Percentiles rank a stretch among this genome's conserved stretches.
Evolutionary conservation across 2,329 filamentous ascomycete species (phyloP).

Genomic region (Colletotrichum viniferum): DNA sequence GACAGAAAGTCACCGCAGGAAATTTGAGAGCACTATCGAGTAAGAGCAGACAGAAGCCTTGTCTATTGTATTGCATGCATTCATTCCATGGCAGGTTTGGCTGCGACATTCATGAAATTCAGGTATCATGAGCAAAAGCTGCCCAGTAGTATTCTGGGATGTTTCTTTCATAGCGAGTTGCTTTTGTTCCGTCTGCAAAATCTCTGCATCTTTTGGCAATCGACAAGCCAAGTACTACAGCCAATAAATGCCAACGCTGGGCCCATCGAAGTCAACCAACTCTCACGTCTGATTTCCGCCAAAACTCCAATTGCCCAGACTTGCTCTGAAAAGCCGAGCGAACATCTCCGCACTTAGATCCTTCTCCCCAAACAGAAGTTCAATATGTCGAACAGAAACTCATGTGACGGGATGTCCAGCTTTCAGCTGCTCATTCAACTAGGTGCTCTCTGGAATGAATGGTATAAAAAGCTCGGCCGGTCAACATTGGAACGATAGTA

Average conservation of each 20-base stretch:
- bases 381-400: not conserved
- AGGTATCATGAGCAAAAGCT: not conserved
- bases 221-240: slow-evolving; percentile 4
- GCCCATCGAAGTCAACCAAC: not conserved
- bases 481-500: not conserved
- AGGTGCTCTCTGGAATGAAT: not conserved
- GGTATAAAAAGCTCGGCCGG: not conserved
- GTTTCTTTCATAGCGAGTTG: not conserved
- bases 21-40: not conserved
- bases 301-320: not conserved
- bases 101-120: not conserved
- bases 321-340: not conserved
- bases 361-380: not conserved
- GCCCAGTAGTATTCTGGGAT: not conserved
- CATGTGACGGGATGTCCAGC: not conserved
- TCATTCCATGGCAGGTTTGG: not conserved
- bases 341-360: not conserved
- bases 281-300: not conserved
- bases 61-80: not conserved
- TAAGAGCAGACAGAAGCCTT: not conserved
- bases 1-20: not conserved
- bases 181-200: not conserved
- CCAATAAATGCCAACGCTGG: slow-evolving; percentile 19
- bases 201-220: not conserved
- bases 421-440: not conserved